Evolutionary conservation across 305 asterid species (phyloP).

Genomic region (Plantago coronopus): DNA sequence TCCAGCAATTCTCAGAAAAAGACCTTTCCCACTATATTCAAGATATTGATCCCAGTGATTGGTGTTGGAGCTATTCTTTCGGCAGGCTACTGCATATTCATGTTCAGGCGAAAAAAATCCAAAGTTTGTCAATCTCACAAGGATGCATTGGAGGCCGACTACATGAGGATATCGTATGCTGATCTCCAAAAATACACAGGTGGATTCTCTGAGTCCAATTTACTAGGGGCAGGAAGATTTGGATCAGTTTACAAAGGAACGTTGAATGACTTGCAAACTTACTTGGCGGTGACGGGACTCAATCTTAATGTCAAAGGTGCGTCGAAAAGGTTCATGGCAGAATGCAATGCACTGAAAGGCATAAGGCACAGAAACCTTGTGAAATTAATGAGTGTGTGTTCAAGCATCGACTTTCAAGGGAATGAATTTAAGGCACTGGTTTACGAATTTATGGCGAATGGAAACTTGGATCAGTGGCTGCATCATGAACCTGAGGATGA

Average conservation of each 20-base stretch:
- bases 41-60: neutral
- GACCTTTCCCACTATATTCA: too few relatives aligned
- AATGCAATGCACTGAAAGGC: constrained; percentile 6
- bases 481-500: constrained; percentile 8
- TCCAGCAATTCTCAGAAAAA: neutral
- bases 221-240: constrained; percentile 7
- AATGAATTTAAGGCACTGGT: constrained; percentile 18
- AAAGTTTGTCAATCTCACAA: neutral
- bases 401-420: constrained; percentile 15
- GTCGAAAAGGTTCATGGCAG: constrained; percentile 12
- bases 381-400: constrained; percentile 13
- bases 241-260: constrained; percentile 18
- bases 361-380: constrained; percentile 16
- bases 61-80: constrained; percentile 5
- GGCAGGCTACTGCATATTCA: constrained; percentile 3
- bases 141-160: neutral
- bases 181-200: constrained; percentile 10
- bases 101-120: neutral
- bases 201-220: constrained; percentile 15
- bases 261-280: neutral
- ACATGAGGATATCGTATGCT: constrained; percentile 15
- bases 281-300: constrained; percentile 16
- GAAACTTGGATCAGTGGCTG: constrained; percentile 12
- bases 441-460: too few relatives aligned
- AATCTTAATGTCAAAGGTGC: constrained; percentile 17